phyloP scores from a whole-genome alignment of 331 rosid genomes.

The Acacia concinna region DNA sequence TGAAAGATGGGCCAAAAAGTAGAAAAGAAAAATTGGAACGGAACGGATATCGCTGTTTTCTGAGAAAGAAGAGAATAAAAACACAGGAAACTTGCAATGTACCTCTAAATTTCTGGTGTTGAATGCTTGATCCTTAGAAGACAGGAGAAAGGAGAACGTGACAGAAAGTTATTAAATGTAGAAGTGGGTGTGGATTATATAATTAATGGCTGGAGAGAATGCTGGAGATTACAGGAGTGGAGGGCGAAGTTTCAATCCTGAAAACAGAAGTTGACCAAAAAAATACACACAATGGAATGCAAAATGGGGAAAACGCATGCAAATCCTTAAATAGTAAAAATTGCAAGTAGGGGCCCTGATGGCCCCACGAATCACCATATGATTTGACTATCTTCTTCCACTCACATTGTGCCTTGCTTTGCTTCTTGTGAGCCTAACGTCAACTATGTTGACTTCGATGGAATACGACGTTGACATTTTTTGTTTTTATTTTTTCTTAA shows the following conservation, averaged over 20 bases:
- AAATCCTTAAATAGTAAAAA: not conserved
- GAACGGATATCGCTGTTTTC: not conserved
- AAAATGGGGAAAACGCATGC: not conserved
- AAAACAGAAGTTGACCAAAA: not conserved
- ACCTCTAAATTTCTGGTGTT: conserved; percentile 36
- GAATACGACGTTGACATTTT: not conserved
- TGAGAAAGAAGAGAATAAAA: not conserved
- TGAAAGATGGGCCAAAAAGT: not conserved
- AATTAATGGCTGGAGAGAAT: not conserved
- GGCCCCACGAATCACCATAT: not conserved
- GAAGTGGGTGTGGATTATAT: conserved; percentile 21
- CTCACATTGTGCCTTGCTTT: not conserved
- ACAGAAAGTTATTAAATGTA: conserved; percentile 46
- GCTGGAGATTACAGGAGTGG: not conserved
- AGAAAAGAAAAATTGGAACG: not conserved
- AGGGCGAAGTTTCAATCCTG: conserved; percentile 19
- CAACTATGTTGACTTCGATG: not conserved
- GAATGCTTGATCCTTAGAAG: conserved; percentile 33
- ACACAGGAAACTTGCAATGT: conserved; percentile 11
- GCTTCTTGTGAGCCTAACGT: not conserved
- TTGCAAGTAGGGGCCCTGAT: not conserved
- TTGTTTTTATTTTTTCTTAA: no score
- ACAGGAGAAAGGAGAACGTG: conserved; percentile 21
- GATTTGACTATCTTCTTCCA: not conserved
- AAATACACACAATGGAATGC: not conserved